Evolutionary conservation across 345 rosid genomes (phyloP).

Genomic region (Boechera stricta): DNA sequence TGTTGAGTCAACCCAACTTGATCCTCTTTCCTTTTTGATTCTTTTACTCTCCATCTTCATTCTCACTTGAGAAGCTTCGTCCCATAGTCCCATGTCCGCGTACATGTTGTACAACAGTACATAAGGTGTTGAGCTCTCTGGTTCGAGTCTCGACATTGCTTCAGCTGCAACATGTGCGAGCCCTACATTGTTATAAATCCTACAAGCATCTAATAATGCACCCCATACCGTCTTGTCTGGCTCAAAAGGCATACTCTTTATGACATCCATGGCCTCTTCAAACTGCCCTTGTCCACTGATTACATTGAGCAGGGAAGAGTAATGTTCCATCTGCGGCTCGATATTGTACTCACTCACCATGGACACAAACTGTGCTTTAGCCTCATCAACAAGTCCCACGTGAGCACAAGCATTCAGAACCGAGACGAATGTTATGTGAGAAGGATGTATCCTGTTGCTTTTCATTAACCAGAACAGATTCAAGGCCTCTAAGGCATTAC

Average conservation of each 20-base stretch:
- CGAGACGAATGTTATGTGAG: conserved; percentile 70
- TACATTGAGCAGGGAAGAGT: conserved; percentile 63
- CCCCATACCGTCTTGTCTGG: conserved; percentile 80
- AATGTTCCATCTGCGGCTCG: conserved; percentile 68
- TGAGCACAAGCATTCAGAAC: conserved; percentile 74
- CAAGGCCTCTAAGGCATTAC: conserved; percentile 63
- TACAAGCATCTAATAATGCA: conserved; percentile 72
- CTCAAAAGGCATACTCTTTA: conserved; percentile 65
- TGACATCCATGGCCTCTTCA: conserved; percentile 61
- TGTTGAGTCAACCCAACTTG: conserved; percentile 55
- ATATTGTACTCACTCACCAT: conserved; percentile 61
- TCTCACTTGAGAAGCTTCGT: conserved; percentile 63
- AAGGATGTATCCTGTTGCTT: conserved; percentile 53
- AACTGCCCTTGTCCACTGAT: conserved; percentile 64
- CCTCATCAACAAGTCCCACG: conserved; percentile 69
- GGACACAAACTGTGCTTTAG: conserved; percentile 54
- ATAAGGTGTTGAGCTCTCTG: conserved; percentile 72
- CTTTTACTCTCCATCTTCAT: conserved; percentile 56
- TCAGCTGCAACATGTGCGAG: conserved; percentile 72
- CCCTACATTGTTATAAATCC: conserved; percentile 57
- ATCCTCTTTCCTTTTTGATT: conserved; percentile 59
- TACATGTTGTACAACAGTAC: conserved; percentile 71
- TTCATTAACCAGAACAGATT: conserved; percentile 61
- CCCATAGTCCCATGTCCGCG: conserved; percentile 69
- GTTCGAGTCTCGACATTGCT: conserved; percentile 67